Percentiles rank a stretch among this genome's conserved stretches.
Conservation (phyloP, 805 yeast species). For the Barnettozyma pratensis region DNA sequence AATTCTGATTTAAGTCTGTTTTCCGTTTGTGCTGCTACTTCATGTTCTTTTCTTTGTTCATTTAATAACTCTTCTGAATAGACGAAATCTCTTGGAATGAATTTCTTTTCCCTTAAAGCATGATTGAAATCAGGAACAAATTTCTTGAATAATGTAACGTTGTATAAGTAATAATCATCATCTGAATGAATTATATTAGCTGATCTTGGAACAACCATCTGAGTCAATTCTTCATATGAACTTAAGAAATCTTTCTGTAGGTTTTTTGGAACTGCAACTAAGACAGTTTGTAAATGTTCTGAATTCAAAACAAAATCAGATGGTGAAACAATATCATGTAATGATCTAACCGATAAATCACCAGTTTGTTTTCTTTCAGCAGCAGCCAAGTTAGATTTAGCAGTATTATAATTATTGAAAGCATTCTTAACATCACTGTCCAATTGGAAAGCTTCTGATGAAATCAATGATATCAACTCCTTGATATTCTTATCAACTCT, state of each 20-base stretch:
- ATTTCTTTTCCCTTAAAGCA: conserved; percentile 77
- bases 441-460: conserved; percentile 74
- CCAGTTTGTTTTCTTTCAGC: conserved; percentile 94
- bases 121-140: conserved; percentile 61
- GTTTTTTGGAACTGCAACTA: conserved; percentile 81
- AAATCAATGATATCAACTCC: conserved; percentile 63
- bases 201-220: conserved; percentile 88
- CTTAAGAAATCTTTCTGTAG: conserved; percentile 55
- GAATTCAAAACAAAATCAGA: conserved; percentile 80
- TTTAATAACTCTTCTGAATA: conserved; percentile 75
- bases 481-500: conserved; percentile 79
- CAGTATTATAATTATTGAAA: conserved; percentile 70
- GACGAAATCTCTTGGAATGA: conserved; percentile 88
- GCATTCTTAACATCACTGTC: conserved; percentile 81
- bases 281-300: conserved; percentile 80
- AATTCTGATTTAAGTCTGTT: conserved; percentile 69
- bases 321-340: conserved; percentile 82
- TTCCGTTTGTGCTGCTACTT: conserved; percentile 70
- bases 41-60: conserved; percentile 72
- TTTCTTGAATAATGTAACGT: conserved; percentile 83
- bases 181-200: conserved; percentile 70
- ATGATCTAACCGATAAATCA: conserved; percentile 82
- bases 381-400: conserved; percentile 77
- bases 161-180: conserved; percentile 65
- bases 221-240: conserved; percentile 69